Percentiles rank a stretch among this genome's conserved stretches.
These are phyloP conservation scores for Solanum habrochaites DNA, from an alignment of 257 asterid genomes.

Conservation along the genomic window DNA sequence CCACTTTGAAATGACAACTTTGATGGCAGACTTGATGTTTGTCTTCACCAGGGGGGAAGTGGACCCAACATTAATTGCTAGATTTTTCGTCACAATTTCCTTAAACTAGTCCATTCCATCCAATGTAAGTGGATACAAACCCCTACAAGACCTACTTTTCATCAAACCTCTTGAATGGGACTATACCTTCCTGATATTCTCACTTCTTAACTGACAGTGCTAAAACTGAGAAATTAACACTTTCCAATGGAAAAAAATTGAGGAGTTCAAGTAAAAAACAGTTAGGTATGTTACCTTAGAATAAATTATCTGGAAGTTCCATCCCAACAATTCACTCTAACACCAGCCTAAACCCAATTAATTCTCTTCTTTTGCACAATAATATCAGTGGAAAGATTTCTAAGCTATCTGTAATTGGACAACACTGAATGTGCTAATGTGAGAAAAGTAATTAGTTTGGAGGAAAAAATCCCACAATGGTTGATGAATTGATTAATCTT, in stretches of 20 bases:
- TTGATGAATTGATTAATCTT: rapidly evolving
- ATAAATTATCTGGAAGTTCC: background rate
- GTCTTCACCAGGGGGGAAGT: background rate
- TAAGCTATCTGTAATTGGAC: too few species aligned
- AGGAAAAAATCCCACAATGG: too few species aligned
- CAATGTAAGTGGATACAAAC: background rate
- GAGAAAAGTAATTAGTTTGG: too few species aligned
- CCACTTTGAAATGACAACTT: too few species aligned
- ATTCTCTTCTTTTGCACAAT: too few species aligned
- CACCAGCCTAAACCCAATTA: too few species aligned
- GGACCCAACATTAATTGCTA: background rate
- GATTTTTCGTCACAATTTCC: background rate
- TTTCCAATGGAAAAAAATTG: background rate
- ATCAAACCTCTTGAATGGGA: background rate
- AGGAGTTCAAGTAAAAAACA: background rate
- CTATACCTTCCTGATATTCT: too few species aligned
- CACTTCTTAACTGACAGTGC: background rate
- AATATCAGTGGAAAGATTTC: background rate
- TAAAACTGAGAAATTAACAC: background rate
- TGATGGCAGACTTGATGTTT: background rate
- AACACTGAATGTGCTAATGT: rapidly evolving
- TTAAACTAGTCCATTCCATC: background rate
- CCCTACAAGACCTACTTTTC: rapidly evolving
- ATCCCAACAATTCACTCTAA: too few species aligned
- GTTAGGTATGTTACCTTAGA: rapidly evolving